phyloP scores from a whole-genome alignment of 2,329 filamentous ascomycete species.

The Grosmannia clavigera region DNA sequence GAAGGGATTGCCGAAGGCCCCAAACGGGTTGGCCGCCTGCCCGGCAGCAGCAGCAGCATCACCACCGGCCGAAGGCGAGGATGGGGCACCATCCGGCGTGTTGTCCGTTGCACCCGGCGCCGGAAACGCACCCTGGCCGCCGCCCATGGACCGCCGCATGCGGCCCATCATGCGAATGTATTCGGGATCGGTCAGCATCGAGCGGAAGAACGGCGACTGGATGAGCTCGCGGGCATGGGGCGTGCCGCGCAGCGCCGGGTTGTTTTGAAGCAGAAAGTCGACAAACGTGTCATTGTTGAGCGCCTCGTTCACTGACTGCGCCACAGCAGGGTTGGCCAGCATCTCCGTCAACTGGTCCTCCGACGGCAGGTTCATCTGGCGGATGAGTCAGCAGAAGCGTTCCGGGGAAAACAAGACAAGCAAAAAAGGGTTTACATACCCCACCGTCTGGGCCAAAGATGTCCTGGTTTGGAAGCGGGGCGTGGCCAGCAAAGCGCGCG shows the following conservation, averaged over 20 bases:
- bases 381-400: background rate
- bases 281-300: slow-evolving; percentile 91
- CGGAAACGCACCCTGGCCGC: slow-evolving; percentile 55
- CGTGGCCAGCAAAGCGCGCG: slow-evolving; percentile 84
- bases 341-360: slow-evolving; percentile 73
- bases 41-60: slow-evolving; percentile 1
- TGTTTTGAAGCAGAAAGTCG: slow-evolving; percentile 87
- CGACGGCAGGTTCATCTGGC: slow-evolving; percentile 78
- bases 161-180: slow-evolving; percentile 71
- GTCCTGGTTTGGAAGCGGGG: slow-evolving; percentile 73
- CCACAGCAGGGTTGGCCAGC: slow-evolving; percentile 78
- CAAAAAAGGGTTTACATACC: slow-evolving; percentile 41
- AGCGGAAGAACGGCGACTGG: slow-evolving; percentile 74
- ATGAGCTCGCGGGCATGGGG: slow-evolving; percentile 74
- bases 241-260: slow-evolving; percentile 66
- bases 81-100: slow-evolving; percentile 44
- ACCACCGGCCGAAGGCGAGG: slow-evolving; percentile 16
- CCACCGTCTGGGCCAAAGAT: slow-evolving; percentile 92
- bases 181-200: slow-evolving; percentile 87
- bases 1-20: slow-evolving; percentile 16
- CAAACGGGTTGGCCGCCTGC: slow-evolving; percentile 25
- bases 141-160: slow-evolving; percentile 62
- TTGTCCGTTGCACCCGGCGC: slow-evolving; percentile 87
- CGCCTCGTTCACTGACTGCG: slow-evolving; percentile 83
- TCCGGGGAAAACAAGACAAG: background rate